Conservation (phyloP, 768 basidiomycete species). For the Neoboletus magnificus region DNA sequence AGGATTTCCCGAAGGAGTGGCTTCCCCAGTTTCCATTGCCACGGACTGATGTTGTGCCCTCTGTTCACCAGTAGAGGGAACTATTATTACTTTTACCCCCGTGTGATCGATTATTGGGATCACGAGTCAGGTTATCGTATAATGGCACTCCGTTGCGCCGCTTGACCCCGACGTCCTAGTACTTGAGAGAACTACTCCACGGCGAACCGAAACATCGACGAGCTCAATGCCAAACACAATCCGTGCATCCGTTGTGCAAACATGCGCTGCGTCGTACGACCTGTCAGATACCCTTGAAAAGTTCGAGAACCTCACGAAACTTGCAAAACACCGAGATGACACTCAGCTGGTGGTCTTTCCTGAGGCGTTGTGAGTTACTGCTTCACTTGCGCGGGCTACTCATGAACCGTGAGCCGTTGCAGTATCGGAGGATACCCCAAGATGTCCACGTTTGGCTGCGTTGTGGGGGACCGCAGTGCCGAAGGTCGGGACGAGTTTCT, state of each 20-base stretch:
- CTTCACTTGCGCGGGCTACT: background rate
- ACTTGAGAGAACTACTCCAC: background rate
- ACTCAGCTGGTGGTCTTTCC: slow-evolving; percentile 53
- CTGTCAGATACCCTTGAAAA: slow-evolving; percentile 47
- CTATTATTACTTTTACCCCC: slow-evolving; percentile 4
- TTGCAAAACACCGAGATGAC: slow-evolving; percentile 46
- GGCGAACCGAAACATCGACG: background rate
- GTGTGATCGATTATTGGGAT: background rate
- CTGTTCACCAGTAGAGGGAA: slow-evolving; percentile 8
- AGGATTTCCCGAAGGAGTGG: slow-evolving; percentile 87
- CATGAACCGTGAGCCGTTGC: background rate
- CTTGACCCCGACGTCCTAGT: background rate
- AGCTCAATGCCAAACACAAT: slow-evolving; percentile 32
- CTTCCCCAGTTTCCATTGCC: slow-evolving; percentile 40
- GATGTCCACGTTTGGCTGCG: slow-evolving; percentile 41
- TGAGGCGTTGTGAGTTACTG: slow-evolving; percentile 49
- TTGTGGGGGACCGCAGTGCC: slow-evolving; percentile 47
- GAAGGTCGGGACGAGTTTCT: slow-evolving; percentile 59
- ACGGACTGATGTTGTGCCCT: slow-evolving; percentile 1
- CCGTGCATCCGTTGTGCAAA: slow-evolving; percentile 52
- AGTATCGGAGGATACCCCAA: slow-evolving; percentile 63
- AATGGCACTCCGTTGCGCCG: background rate
- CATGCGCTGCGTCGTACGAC: slow-evolving; percentile 45
- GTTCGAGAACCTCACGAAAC: slow-evolving; percentile 42
- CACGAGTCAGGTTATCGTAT: slow-evolving; percentile 1